Conservation (phyloP, 106 monocot species). For the Dendrobium chrysotoxum region DNA sequence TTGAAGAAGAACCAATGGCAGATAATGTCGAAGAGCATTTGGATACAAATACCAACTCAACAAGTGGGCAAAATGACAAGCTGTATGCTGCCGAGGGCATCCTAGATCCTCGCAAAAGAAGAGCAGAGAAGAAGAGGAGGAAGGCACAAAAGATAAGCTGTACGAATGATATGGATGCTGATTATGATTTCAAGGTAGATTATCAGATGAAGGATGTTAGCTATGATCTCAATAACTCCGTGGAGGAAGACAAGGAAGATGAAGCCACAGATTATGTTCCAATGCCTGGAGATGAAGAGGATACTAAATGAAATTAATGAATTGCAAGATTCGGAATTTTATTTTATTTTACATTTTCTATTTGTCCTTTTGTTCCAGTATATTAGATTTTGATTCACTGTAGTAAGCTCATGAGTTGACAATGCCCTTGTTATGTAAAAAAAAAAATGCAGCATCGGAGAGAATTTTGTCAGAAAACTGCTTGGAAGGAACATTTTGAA, state of each 20-base stretch:
- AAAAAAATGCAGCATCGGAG: too few species aligned
- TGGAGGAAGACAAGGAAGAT: slow-evolving; percentile 14
- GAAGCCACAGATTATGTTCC: slow-evolving; percentile 26
- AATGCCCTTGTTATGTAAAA: too few species aligned
- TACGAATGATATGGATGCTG: slow-evolving; percentile 63
- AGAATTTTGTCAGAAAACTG: too few species aligned
- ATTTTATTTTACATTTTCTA: neutral
- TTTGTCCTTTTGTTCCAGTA: neutral
- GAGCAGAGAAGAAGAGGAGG: slow-evolving; percentile 67
- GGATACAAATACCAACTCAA: slow-evolving; percentile 19
- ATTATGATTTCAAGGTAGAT: slow-evolving; percentile 93
- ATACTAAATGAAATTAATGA: slow-evolving; percentile 14
- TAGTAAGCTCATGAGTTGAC: too few species aligned
- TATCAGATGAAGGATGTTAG: slow-evolving; percentile 19
- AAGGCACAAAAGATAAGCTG: slow-evolving; percentile 36
- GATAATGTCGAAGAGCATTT: slow-evolving; percentile 13
- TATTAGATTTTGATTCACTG: neutral
- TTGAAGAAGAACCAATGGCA: slow-evolving; percentile 37
- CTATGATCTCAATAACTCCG: neutral
- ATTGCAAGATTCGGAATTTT: neutral
- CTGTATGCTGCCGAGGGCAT: slow-evolving; percentile 82
- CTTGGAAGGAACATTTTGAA: too few species aligned
- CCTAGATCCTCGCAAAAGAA: slow-evolving; percentile 56
- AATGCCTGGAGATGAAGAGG: slow-evolving; percentile 57
- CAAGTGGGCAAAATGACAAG: slow-evolving; percentile 54